Evolutionary conservation across 371 early-diverging fungal genomes (phyloP).

Genomic region (Smittium culicis): DNA sequence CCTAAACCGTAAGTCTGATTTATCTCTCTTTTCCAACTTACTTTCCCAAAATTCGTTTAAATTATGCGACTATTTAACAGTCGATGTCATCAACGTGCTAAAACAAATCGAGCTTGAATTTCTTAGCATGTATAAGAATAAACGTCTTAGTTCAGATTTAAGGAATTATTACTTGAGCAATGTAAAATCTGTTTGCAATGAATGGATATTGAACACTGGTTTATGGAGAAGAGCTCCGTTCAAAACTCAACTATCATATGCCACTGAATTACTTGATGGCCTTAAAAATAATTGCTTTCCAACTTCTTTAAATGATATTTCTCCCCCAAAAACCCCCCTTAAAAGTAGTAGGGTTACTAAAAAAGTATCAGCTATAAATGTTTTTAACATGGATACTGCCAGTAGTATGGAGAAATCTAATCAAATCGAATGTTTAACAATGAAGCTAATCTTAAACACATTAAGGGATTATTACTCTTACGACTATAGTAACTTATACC

Average conservation of each 20-base stretch:
- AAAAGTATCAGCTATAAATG: background rate
- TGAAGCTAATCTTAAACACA: background rate
- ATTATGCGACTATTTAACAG: background rate
- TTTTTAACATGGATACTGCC: background rate
- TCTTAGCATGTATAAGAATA: background rate
- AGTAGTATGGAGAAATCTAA: background rate
- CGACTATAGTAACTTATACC: background rate
- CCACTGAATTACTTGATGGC: background rate
- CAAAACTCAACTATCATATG: conserved; percentile 4
- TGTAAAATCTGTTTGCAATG: background rate
- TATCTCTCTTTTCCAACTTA: background rate
- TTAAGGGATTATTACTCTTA: conserved; percentile 9
- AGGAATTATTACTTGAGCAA: too few relatives aligned
- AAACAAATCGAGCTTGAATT: background rate
- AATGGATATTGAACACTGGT: background rate
- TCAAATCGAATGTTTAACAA: background rate
- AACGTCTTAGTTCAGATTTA: too few relatives aligned
- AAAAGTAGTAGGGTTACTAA: background rate
- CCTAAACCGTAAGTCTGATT: background rate
- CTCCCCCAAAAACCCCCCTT: background rate
- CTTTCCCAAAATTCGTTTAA: conserved; percentile 1
- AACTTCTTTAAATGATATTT: too few relatives aligned
- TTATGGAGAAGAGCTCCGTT: conserved; percentile 1
- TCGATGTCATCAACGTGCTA: background rate
- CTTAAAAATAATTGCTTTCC: background rate